Conservation (phyloP, 495 filamentous ascomycete species). For the Daldinia bambusicola region DNA sequence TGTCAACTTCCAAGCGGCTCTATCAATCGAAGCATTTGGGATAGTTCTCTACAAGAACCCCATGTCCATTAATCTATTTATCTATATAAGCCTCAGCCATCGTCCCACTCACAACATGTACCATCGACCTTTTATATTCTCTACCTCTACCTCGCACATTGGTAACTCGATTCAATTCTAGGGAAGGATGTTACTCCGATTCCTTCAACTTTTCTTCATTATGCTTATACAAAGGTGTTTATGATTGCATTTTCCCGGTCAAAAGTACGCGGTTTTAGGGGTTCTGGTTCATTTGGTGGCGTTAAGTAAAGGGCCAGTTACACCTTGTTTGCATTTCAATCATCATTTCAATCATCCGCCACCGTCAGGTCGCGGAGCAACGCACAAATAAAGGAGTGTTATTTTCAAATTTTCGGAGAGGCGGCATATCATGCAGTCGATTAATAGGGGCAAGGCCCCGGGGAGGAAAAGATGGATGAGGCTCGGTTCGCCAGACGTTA, state of each 20-base stretch:
- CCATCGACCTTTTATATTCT: background rate
- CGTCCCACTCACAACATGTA: background rate
- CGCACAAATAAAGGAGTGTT: slow-evolving; percentile 12
- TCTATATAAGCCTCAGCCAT: slow-evolving; percentile 4
- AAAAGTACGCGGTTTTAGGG: slow-evolving; percentile 24
- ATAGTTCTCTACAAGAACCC: background rate
- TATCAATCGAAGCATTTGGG: background rate
- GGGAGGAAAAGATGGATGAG: background rate
- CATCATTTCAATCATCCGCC: slow-evolving; percentile 19
- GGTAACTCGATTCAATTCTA: slow-evolving; percentile 17
- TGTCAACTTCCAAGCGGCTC: background rate
- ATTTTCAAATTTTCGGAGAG: slow-evolving; percentile 6
- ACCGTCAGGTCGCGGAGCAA: slow-evolving; percentile 14
- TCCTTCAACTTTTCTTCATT: slow-evolving; percentile 1
- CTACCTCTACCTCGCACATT: slow-evolving; percentile 7
- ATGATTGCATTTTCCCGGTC: slow-evolving; percentile 38
- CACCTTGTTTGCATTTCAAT: slow-evolving; percentile 21
- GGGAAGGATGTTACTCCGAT: background rate
- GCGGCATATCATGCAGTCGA: slow-evolving; percentile 8
- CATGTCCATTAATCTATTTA: background rate
- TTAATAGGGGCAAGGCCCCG: slow-evolving; percentile 23
- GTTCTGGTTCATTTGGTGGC: slow-evolving; percentile 24
- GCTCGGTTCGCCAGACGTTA: background rate
- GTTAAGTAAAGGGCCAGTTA: slow-evolving; percentile 25
- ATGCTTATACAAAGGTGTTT: slow-evolving; percentile 28